phyloP scores from a whole-genome alignment of 2,329 filamentous ascomycete genomes.

The Monosporascus cannonballus region DNA sequence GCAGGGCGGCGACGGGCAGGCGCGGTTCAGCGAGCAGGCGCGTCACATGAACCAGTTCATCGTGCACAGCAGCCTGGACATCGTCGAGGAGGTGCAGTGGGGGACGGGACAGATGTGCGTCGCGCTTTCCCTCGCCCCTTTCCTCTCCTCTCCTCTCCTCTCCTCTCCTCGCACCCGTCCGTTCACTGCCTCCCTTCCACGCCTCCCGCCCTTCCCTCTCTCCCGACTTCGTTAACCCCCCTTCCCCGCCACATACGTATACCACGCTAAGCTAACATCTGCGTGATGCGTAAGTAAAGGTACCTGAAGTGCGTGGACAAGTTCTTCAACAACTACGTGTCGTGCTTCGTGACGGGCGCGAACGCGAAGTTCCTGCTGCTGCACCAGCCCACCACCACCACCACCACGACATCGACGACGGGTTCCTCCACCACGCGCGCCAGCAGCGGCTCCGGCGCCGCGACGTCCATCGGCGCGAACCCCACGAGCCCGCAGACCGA shows the following conservation, averaged over 20 bases:
- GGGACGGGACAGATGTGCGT: constrained; percentile 71
- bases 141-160: not conserved
- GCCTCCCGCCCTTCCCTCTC: not conserved
- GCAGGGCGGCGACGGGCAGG: constrained; percentile 85
- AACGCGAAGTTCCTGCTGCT: constrained; percentile 93
- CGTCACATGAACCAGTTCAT: constrained; percentile 97
- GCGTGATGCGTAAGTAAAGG: constrained; percentile 22
- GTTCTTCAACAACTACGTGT: constrained; percentile 93
- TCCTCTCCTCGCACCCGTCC: too few relatives aligned
- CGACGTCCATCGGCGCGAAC: constrained; percentile 73
- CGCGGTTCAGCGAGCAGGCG: constrained; percentile 82
- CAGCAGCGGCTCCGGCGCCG: constrained; percentile 24
- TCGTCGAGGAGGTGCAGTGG: constrained; percentile 97
- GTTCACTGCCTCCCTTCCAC: too few relatives aligned
- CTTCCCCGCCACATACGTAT: not conserved
- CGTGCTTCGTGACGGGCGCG: constrained; percentile 86
- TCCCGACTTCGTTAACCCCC: not conserved
- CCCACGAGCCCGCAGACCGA: constrained; percentile 86
- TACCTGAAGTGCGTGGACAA: constrained; percentile 96
- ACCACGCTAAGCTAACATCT: not conserved
- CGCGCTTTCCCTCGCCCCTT: constrained; percentile 4
- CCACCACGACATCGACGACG: constrained; percentile 27
- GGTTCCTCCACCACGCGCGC: not conserved
- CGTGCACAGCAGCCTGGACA: constrained; percentile 86
- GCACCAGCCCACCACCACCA: constrained; percentile 63